Percentiles rank a stretch among this genome's conserved stretches.
Conservation (phyloP, 306 rosid species). For the Carpinus viminea region DNA sequence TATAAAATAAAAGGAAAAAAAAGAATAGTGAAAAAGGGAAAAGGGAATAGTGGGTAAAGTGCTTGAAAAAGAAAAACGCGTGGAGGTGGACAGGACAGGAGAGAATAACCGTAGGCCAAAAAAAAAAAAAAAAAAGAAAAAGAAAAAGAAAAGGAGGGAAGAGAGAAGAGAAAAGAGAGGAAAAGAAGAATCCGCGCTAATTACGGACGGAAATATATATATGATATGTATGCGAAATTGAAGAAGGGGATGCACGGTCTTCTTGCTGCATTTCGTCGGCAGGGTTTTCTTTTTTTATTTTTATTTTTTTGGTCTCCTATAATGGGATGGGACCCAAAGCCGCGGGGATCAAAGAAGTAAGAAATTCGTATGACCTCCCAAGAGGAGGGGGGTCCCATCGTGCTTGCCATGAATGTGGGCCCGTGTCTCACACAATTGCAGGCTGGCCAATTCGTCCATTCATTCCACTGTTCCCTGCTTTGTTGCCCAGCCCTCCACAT, state of each 20-base stretch:
- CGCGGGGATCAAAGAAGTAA: conserved; percentile 3
- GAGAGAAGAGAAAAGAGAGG: too few relatives aligned
- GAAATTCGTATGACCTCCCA: conserved; percentile 12
- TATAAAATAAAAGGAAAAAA: not conserved
- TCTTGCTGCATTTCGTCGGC: conserved; percentile 25
- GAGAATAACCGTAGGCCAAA: too few relatives aligned
- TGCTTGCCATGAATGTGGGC: not conserved
- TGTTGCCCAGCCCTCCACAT: too few relatives aligned
- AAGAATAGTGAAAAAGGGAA: not conserved
- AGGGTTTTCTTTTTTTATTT: not conserved
- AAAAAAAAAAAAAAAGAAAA: too few relatives aligned
- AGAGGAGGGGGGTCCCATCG: conserved; percentile 7
- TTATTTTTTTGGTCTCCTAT: not conserved
- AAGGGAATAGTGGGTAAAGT: not conserved
- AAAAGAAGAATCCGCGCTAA: conserved; percentile 7
- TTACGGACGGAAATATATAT: conserved; percentile 23
- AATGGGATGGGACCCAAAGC: conserved; percentile 6
- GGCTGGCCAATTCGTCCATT: not conserved
- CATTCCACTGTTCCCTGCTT: too few relatives aligned
- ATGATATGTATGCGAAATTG: conserved; percentile 7
- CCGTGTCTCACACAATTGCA: not conserved
- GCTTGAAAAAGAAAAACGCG: not conserved
- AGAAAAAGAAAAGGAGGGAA: not conserved
- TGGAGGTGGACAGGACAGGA: not conserved
- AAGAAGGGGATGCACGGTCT: not conserved